A percentile compares a stretch with the other conserved stretches of the same genome.
Conservation (phyloP, 192 early-diverging fungal genomes). For the Glomus cerebriforme region DNA sequence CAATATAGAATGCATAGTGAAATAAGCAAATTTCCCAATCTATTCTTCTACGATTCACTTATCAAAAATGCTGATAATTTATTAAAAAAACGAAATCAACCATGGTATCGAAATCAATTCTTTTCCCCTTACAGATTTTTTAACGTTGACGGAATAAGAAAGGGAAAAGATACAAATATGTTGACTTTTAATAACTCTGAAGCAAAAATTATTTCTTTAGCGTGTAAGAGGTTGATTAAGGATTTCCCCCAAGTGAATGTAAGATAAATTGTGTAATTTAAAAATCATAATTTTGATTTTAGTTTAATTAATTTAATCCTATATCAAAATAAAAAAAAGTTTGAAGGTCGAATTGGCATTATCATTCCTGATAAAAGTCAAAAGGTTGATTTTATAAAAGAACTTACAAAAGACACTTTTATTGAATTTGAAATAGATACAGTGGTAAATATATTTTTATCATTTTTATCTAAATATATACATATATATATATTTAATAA, state of each 20-base stretch:
- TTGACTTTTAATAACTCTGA: slow-evolving; percentile 81
- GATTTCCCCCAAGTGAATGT: slow-evolving; percentile 58
- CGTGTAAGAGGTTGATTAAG: slow-evolving; percentile 65
- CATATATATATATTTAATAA: not conserved
- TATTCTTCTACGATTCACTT: slow-evolving; percentile 74
- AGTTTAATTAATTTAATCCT: not conserved
- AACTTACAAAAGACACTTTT: not conserved
- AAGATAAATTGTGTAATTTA: slow-evolving; percentile 28
- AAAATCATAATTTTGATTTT: not conserved
- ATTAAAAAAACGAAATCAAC: slow-evolving; percentile 57
- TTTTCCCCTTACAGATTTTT: slow-evolving; percentile 80
- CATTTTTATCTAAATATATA: no score
- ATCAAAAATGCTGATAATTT: slow-evolving; percentile 79
- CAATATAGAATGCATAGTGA: slow-evolving; percentile 97
- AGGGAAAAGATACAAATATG: slow-evolving; percentile 57
- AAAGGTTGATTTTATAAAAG: not conserved
- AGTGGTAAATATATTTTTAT: no score
- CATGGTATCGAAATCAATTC: slow-evolving; percentile 67
- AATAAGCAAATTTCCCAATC: slow-evolving; percentile 80
- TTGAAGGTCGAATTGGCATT: not conserved
- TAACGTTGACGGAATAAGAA: slow-evolving; percentile 66
- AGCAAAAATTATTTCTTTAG: slow-evolving; percentile 67
- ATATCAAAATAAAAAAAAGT: not conserved
- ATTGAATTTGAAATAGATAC: not conserved
- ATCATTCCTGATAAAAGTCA: not conserved